A percentile compares a stretch with the other conserved stretches of the same genome.
Conservation (phyloP, 2,329 filamentous ascomycete genomes). For the Cercospora nicotianae region DNA sequence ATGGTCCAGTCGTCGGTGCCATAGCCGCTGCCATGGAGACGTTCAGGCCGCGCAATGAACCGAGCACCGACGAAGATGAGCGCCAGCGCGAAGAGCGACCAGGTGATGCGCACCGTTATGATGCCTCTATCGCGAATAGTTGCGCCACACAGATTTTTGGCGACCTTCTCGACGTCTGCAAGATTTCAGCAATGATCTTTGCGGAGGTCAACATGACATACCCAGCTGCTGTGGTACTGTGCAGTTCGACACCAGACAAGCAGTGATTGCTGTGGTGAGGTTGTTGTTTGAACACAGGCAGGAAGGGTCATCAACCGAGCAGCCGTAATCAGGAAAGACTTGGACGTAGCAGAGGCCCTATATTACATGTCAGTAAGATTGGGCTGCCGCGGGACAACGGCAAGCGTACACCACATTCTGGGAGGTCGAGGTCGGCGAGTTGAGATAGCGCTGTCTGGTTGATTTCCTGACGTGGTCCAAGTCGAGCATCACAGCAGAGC, state of each 20-base stretch:
- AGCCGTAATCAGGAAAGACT: conserved; percentile 23
- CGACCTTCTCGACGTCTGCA: conserved; percentile 19
- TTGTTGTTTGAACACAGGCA: conserved; percentile 27
- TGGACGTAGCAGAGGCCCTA: conserved; percentile 25
- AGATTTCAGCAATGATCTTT: neutral
- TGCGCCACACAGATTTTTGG: conserved; percentile 24
- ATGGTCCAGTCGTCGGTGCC: conserved; percentile 28
- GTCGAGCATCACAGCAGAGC: neutral
- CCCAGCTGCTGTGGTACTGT: conserved; percentile 24
- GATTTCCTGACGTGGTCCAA: neutral
- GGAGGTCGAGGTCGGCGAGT: conserved; percentile 16
- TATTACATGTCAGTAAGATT: neutral
- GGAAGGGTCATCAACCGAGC: conserved; percentile 14
- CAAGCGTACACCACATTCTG: conserved; percentile 15
- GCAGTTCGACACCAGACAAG: conserved; percentile 24
- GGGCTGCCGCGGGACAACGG: neutral
- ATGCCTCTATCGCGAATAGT: conserved; percentile 15
- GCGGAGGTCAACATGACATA: neutral
- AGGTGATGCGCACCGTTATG: conserved; percentile 17
- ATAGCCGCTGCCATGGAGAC: conserved; percentile 25
- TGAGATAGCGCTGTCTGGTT: conserved; percentile 4
- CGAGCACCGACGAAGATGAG: conserved; percentile 23
- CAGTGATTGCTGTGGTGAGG: conserved; percentile 23
- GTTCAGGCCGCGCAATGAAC: conserved; percentile 23
- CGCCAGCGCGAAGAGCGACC: conserved; percentile 24